Percentiles rank a stretch among this genome's conserved stretches.
These are phyloP conservation scores for Leccinum olivaceopallidum DNA, from an alignment of 768 basidiomycete genomes.

Conservation along the genomic window DNA sequence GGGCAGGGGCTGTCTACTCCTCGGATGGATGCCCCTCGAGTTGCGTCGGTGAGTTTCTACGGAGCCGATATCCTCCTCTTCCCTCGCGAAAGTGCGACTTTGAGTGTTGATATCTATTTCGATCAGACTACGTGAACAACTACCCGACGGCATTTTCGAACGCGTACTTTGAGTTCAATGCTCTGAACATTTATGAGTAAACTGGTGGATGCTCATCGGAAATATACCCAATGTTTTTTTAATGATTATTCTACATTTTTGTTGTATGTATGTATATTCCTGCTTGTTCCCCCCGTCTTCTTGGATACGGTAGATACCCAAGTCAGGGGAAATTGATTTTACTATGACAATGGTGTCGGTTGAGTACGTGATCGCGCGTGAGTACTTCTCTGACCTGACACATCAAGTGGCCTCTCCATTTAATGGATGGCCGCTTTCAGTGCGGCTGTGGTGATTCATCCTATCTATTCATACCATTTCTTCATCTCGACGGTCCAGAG, in stretches of 20 bases:
- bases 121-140: slow-evolving; percentile 48
- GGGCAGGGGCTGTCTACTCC: slow-evolving; percentile 26
- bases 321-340: background rate
- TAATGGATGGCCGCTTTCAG: background rate
- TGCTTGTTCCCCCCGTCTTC: background rate
- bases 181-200: slow-evolving; percentile 23
- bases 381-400: background rate
- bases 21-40: slow-evolving; percentile 26
- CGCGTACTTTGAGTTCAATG: slow-evolving; percentile 27
- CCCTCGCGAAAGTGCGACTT: slow-evolving; percentile 13
- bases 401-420: background rate
- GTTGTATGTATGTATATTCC: background rate
- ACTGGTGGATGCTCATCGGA: background rate
- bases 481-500: background rate
- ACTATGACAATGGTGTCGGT: background rate
- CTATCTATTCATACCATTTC: background rate
- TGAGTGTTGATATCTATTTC: slow-evolving; percentile 30
- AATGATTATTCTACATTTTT: too few relatives aligned
- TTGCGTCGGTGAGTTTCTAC: slow-evolving; percentile 26
- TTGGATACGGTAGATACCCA: background rate
- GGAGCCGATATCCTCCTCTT: background rate
- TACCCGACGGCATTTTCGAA: slow-evolving; percentile 22
- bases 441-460: too few relatives aligned
- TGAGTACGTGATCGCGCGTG: background rate
- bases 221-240: background rate